Conservation (phyloP, 441 rosid genomes). For the Syzygium syzygioides region DNA sequence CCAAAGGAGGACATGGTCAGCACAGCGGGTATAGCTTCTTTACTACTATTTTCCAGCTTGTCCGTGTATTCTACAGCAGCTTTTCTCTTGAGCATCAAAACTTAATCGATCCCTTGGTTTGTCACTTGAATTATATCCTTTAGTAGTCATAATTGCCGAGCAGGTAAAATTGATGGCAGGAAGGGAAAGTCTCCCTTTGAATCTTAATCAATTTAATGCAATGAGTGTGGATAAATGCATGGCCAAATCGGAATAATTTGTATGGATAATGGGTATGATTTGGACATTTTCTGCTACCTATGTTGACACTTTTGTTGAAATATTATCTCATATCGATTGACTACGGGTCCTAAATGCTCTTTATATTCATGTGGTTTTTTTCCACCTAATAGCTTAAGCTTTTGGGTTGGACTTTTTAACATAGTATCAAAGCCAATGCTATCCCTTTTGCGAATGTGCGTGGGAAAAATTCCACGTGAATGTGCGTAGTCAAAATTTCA, state of each 20-base stretch:
- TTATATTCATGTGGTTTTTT: too few species aligned
- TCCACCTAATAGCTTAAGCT: too few species aligned
- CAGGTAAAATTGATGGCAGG: background rate
- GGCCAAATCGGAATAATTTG: background rate
- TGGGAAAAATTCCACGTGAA: too few species aligned
- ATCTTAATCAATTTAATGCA: background rate
- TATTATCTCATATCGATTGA: too few species aligned
- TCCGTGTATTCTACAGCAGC: background rate
- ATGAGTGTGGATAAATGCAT: background rate
- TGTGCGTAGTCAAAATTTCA: too few species aligned
- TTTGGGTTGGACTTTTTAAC: too few species aligned
- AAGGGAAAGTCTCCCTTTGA: background rate
- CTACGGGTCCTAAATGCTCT: too few species aligned
- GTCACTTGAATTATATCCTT: background rate
- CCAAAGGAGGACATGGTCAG: slow-evolving; percentile 91
- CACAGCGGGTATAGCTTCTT: slow-evolving; percentile 68
- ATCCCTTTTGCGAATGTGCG: too few species aligned
- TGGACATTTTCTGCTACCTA: background rate
- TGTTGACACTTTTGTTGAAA: background rate
- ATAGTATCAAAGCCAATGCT: too few species aligned
- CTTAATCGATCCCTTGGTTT: background rate
- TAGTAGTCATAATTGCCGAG: background rate
- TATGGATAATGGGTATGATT: background rate
- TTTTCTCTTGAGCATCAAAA: background rate
- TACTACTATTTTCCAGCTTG: background rate